Percentiles rank a stretch among this genome's conserved stretches.
These are phyloP conservation scores for Trametes coccinea DNA, from an alignment of 768 basidiomycete genomes.

Conservation along the genomic window DNA sequence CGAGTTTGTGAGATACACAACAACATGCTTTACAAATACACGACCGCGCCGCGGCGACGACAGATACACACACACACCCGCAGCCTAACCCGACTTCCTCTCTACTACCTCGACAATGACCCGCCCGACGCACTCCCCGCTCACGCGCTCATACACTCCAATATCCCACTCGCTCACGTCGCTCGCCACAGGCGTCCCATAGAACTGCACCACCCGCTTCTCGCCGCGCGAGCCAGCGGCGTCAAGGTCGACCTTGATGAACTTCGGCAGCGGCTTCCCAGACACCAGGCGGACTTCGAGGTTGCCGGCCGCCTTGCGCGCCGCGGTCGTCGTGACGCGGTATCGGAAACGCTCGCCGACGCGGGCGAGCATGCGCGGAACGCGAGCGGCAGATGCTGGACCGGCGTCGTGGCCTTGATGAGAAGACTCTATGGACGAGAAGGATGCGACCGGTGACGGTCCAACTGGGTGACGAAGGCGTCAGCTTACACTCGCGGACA, in stretches of 20 bases:
- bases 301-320: conserved; percentile 25
- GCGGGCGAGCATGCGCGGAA: conserved; percentile 49
- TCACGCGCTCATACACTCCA: conserved; percentile 54
- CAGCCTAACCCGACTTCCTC: conserved; percentile 24
- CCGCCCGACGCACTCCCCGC: conserved; percentile 52
- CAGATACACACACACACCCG: not conserved
- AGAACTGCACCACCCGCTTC: conserved; percentile 55
- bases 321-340: conserved; percentile 40
- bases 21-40: not conserved
- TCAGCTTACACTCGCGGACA: conserved; percentile 22
- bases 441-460: conserved; percentile 46
- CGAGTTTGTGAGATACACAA: conserved; percentile 1
- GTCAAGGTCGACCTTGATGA: conserved; percentile 54
- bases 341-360: conserved; percentile 62
- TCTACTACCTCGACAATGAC: conserved; percentile 58
- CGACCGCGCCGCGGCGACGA: not conserved
- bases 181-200: conserved; percentile 48
- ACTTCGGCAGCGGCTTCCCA: conserved; percentile 54
- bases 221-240: conserved; percentile 31
- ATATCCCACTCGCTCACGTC: conserved; percentile 58
- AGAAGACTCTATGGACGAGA: conserved; percentile 65
- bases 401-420: conserved; percentile 41
- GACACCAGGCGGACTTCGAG: conserved; percentile 52
- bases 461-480: not conserved
- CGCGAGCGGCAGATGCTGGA: conserved; percentile 27